Evolutionary conservation across 257 asterid species (phyloP).

Genomic region (Penstemon barbatus): DNA sequence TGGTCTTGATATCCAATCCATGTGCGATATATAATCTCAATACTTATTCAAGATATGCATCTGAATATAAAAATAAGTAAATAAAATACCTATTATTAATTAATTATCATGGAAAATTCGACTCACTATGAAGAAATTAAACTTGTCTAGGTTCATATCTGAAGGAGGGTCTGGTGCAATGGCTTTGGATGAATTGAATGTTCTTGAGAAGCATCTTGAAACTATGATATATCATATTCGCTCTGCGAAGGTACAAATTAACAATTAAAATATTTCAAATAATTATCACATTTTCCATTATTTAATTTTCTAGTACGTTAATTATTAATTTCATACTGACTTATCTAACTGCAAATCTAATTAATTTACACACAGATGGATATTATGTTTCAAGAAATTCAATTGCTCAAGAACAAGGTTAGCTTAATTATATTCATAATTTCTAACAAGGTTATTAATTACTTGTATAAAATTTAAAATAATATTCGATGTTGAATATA

Average conservation of each 20-base stretch:
- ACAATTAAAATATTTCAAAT: background rate
- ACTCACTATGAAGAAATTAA: background rate
- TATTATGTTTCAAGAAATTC: slow-evolving; percentile 83
- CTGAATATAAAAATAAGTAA: no score
- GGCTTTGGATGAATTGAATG: slow-evolving; percentile 59
- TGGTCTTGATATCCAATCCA: no score
- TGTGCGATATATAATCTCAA: no score
- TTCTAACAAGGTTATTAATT: background rate
- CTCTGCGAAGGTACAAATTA: slow-evolving; percentile 63
- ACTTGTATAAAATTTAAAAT: background rate
- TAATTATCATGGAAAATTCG: background rate
- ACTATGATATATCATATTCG: slow-evolving; percentile 75
- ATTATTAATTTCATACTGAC: no score
- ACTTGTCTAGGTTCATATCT: slow-evolving; percentile 50
- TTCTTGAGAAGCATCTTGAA: slow-evolving; percentile 80
- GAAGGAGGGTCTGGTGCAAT: slow-evolving; percentile 80
- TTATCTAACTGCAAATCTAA: no score
- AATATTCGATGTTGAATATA: background rate
- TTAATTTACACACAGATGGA: slow-evolving; percentile 55
- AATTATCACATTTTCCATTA: background rate
- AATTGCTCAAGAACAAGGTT: slow-evolving; percentile 77
- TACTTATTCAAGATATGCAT: no score
- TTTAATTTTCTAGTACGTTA: no score
- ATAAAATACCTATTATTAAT: background rate
- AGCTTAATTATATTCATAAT: slow-evolving; percentile 10